A percentile compares a stretch with the other conserved stretches of the same genome.
Conservation (phyloP, 1,139 yeast species). For the Magnusiomyces fungicola region DNA sequence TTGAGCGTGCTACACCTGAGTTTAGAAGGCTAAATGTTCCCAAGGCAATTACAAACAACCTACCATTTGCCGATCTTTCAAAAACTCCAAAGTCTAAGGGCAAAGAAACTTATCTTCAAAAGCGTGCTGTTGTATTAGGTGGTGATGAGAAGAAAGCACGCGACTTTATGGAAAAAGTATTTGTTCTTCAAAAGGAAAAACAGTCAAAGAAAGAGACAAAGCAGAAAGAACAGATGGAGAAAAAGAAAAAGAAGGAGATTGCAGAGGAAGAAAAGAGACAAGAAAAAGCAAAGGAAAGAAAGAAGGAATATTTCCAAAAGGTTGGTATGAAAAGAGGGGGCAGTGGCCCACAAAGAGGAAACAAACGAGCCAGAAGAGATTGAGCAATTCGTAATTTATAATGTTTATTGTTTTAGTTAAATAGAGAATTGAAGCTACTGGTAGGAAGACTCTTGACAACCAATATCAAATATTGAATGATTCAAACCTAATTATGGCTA, state of each 20-base stretch:
- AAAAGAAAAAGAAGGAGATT: conserved; percentile 64
- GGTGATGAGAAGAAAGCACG: conserved; percentile 95
- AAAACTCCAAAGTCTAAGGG: conserved; percentile 66
- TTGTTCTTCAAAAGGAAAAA: conserved; percentile 78
- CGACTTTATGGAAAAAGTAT: conserved; percentile 77
- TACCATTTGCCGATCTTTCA: conserved; percentile 43
- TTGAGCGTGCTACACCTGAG: conserved; percentile 79
- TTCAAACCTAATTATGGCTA: too few species aligned
- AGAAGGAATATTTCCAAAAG: conserved; percentile 75
- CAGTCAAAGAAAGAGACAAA: conserved; percentile 70
- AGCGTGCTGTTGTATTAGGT: conserved; percentile 87
- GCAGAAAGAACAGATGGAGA: conserved; percentile 70
- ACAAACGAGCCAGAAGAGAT: background rate
- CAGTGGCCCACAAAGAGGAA: too few species aligned
- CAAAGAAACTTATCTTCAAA: conserved; percentile 74
- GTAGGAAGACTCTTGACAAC: too few species aligned
- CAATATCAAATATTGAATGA: too few species aligned
- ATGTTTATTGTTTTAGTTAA: too few species aligned
- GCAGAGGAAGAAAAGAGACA: conserved; percentile 60
- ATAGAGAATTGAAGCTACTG: too few species aligned
- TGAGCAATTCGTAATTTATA: too few species aligned
- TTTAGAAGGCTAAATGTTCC: conserved; percentile 89
- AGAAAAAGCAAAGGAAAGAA: conserved; percentile 26
- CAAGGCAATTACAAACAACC: conserved; percentile 58
- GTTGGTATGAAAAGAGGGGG: conserved; percentile 68